Conservation (phyloP, 2,329 filamentous ascomycete species). For the Pezicula radicicola region DNA sequence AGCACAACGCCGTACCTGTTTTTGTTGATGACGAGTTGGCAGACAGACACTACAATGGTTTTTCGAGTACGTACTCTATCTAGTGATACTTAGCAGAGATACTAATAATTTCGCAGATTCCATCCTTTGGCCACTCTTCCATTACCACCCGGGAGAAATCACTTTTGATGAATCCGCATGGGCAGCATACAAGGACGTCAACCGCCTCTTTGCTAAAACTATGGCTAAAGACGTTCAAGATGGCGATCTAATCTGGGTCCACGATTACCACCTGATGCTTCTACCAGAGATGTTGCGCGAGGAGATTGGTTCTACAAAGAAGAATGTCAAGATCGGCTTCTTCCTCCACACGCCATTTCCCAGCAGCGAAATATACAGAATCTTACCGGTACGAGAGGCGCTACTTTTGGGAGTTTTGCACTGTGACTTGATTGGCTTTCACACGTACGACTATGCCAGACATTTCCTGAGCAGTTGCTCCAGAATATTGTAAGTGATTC, state of each 20-base stretch:
- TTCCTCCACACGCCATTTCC: conserved; percentile 98
- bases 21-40: conserved; percentile 93
- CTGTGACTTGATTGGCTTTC: conserved; percentile 95
- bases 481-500: conserved; percentile 69
- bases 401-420: conserved; percentile 84
- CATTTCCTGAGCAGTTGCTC: conserved; percentile 97
- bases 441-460: conserved; percentile 98
- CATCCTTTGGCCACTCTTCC: conserved; percentile 97
- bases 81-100: not conserved
- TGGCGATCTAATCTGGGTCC: conserved; percentile 94
- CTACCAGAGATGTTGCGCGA: conserved; percentile 93
- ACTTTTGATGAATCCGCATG: conserved; percentile 95
- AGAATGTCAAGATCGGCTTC: conserved; percentile 97
- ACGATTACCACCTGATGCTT: conserved; percentile 98
- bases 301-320: conserved; percentile 74
- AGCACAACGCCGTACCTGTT: conserved; percentile 86
- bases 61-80: conserved; percentile 69
- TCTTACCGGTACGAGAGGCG: conserved; percentile 86
- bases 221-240: conserved; percentile 86
- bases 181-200: conserved; percentile 90
- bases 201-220: conserved; percentile 84
- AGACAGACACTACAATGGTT: conserved; percentile 96
- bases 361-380: conserved; percentile 94
- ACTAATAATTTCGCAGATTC: conserved; percentile 58
- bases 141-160: conserved; percentile 98